phyloP scores from a whole-genome alignment of 805 yeast species.

The Wickerhamomyces bovis region DNA sequence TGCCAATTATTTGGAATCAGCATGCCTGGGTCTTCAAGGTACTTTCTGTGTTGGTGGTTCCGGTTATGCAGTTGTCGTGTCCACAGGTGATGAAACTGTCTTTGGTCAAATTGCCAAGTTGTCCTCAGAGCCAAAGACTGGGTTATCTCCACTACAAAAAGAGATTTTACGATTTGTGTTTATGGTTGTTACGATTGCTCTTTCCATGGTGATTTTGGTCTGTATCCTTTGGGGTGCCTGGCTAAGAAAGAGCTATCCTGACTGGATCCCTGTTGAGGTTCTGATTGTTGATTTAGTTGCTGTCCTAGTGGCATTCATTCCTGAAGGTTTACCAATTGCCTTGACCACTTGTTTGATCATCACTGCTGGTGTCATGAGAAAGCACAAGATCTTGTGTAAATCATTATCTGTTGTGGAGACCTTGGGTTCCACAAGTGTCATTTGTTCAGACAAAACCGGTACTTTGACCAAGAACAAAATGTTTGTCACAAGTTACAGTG shows the following conservation, averaged over 20 bases:
- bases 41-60: slow-evolving; percentile 37
- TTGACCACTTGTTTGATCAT: slow-evolving; percentile 43
- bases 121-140: slow-evolving; percentile 34
- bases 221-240: slow-evolving; percentile 39
- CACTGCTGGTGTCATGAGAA: slow-evolving; percentile 41
- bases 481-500: slow-evolving; percentile 29
- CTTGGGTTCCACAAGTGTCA: slow-evolving; percentile 46
- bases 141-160: slow-evolving; percentile 36
- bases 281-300: slow-evolving; percentile 40
- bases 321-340: slow-evolving; percentile 48
- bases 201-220: slow-evolving; percentile 27
- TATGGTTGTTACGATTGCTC: slow-evolving; percentile 22
- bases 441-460: slow-evolving; percentile 39
- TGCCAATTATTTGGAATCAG: slow-evolving; percentile 37
- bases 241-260: slow-evolving; percentile 32
- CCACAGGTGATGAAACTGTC: slow-evolving; percentile 39
- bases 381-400: slow-evolving; percentile 39
- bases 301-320: slow-evolving; percentile 43
- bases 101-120: slow-evolving; percentile 41
- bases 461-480: slow-evolving; percentile 46
- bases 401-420: slow-evolving; percentile 47
- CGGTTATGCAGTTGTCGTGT: slow-evolving; percentile 38
- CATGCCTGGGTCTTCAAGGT: slow-evolving; percentile 41
- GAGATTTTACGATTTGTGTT: slow-evolving; percentile 34
- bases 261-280: slow-evolving; percentile 36